Conservation (phyloP, 2,329 filamentous ascomycete genomes). For the Sporothrix globosa region DNA sequence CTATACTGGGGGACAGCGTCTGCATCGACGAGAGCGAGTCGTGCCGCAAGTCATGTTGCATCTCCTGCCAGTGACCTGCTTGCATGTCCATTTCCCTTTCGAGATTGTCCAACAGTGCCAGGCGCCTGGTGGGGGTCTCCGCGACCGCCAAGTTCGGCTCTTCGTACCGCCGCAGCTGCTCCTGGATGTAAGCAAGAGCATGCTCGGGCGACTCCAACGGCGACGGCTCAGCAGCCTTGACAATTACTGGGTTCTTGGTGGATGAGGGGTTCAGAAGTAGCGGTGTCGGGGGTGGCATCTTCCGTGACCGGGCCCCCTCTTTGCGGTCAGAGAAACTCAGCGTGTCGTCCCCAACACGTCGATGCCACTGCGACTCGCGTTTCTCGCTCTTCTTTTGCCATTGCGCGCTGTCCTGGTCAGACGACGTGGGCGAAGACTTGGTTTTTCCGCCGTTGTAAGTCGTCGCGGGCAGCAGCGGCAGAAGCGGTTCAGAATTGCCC, state of each 20-base stretch:
- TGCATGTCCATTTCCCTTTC: constrained; percentile 65
- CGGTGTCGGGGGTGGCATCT: constrained; percentile 60
- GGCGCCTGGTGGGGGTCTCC: constrained; percentile 48
- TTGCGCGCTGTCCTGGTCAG: constrained; percentile 18
- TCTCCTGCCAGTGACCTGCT: constrained; percentile 62
- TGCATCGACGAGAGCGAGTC: constrained; percentile 55
- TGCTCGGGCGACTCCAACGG: constrained; percentile 57
- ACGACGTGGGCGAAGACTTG: constrained; percentile 7
- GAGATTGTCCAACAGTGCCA: constrained; percentile 60
- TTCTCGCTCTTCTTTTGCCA: constrained; percentile 33
- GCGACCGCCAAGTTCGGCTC: constrained; percentile 41
- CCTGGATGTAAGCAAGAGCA: constrained; percentile 55
- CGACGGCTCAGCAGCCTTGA: constrained; percentile 55
- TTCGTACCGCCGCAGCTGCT: constrained; percentile 56
- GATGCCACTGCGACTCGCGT: constrained; percentile 53
- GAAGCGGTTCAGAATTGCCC: constrained; percentile 2
- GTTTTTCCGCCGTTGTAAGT: constrained; percentile 24
- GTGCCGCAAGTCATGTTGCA: constrained; percentile 57
- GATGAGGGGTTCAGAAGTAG: constrained; percentile 53
- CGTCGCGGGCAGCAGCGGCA: constrained; percentile 26
- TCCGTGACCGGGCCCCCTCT: constrained; percentile 51
- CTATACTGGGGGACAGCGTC: constrained; percentile 41
- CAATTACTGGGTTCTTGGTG: constrained; percentile 49
- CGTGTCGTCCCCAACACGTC: constrained; percentile 61
- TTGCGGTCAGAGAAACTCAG: constrained; percentile 62